These are phyloP conservation scores for Olyra latifolia DNA, from an alignment of 176 grass and related monocot genomes.

Conservation along the genomic window DNA sequence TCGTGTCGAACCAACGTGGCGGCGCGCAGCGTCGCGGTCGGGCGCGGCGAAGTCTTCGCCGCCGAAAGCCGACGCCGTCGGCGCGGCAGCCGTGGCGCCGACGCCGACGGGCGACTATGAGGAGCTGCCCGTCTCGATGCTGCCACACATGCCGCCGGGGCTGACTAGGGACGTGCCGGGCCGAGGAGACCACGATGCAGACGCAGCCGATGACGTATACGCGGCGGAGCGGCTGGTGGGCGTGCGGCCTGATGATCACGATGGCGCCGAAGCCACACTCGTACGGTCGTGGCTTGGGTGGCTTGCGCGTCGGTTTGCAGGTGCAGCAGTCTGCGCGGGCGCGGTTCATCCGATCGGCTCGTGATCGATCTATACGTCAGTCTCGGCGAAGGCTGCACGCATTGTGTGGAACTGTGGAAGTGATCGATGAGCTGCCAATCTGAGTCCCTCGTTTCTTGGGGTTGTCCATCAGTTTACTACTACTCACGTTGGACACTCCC, in stretches of 20 bases:
- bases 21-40: not conserved
- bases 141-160: not conserved
- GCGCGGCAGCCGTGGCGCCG: not conserved
- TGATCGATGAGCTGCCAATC: too few species aligned
- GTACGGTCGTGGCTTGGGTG: not conserved
- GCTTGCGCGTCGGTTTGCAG: not conserved
- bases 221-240: not conserved
- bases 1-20: not conserved
- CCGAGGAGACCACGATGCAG: not conserved
- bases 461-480: too few species aligned
- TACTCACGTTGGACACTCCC: not conserved
- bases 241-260: not conserved
- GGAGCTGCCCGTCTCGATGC: conserved; percentile 32
- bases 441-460: too few species aligned
- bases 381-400: too few species aligned
- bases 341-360: not conserved
- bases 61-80: not conserved
- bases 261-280: not conserved
- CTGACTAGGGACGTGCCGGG: not conserved
- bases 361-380: too few species aligned
- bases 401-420: too few species aligned
- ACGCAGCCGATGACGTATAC: not conserved
- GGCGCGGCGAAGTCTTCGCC: not conserved
- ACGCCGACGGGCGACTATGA: not conserved
- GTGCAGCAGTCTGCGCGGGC: not conserved